Evolutionary conservation across 768 basidiomycete genomes (phyloP), one percentile per base, ranked within the genome.

Genomic region (Tulasnella sp.): DNA sequence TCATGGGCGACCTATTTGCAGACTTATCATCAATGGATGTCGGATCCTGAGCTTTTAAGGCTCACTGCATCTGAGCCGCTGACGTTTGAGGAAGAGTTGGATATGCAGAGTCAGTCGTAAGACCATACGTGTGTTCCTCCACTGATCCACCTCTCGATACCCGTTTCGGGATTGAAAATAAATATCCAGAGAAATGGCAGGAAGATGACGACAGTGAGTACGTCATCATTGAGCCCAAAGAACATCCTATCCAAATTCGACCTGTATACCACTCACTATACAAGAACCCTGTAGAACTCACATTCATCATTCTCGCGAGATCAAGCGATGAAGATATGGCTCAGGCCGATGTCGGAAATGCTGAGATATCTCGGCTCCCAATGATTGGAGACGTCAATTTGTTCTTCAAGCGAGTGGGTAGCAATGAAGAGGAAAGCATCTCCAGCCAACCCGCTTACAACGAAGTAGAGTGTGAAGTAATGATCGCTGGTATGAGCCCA

Each of bases 361-460:
- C 50, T 68, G 74, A 59, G 63, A 60, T 65, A 70, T 73, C 65
- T 41, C 25, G 70, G 67, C 66, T 75, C 60, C 78, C 76, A 9
- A 92, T 94, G 91, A 73, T 93, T 19, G 93, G 93, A 30, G 93
- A 97, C 68, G 91, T 92, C 34, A 96, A 96, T 69, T 71, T 96
- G 25, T 96, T 96, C 69, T 71, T 94, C 44, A 84, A 85, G 48
- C 81, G 82, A 48, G 63, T 68, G 17, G 69, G 63, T 30, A 65
- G 60, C 9, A 64, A 66, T 19, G 63, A 63, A 9, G 71, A 71
- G 25, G 70, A 65, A 1, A 67, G 66, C 0, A 15, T 15, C 5
- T 38, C 34, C 15, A 38, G 34, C 34, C 5, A 38, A 7, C 71
- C 72, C 2, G 67, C 69, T 0, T 70, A 72, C n/a, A 78, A 80